Evolutionary conservation across 345 rosid species (phyloP).

Genomic region (Camelina sativa): DNA sequence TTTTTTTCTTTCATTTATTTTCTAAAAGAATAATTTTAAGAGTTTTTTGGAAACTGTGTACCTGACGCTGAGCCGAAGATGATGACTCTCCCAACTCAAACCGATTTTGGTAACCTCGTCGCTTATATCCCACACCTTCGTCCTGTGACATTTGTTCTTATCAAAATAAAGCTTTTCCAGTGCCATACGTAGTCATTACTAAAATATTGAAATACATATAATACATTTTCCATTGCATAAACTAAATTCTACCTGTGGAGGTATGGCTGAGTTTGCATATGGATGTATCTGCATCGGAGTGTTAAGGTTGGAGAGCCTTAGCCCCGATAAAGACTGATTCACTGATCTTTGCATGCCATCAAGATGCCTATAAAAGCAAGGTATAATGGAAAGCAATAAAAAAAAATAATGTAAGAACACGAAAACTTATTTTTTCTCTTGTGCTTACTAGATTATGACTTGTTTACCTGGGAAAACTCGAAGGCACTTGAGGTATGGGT

Average conservation of each 20-base stretch:
- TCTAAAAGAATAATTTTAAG: neutral
- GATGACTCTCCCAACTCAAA: conserved; percentile 12
- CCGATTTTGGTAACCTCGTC: neutral
- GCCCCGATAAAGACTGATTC: neutral
- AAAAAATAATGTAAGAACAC: neutral
- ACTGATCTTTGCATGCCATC: neutral
- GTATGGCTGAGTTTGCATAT: neutral
- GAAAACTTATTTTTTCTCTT: neutral
- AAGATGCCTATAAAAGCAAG: neutral
- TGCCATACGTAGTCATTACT: neutral
- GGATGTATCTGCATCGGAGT: neutral
- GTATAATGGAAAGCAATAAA: neutral
- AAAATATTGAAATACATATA: neutral
- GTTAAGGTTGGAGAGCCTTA: neutral
- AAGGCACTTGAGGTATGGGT: neutral
- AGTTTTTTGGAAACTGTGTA: neutral
- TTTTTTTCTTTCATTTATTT: neutral
- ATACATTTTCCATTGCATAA: neutral
- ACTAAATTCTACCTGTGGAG: conserved; percentile 14
- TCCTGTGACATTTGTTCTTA: neutral
- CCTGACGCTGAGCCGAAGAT: conserved; percentile 25
- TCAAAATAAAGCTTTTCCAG: neutral
- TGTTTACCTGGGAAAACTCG: neutral
- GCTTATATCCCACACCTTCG: neutral
- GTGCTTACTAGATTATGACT: neutral